These are phyloP conservation scores for Mycena indigotica DNA, from an alignment of 768 basidiomycete species.

Conservation along the genomic window DNA sequence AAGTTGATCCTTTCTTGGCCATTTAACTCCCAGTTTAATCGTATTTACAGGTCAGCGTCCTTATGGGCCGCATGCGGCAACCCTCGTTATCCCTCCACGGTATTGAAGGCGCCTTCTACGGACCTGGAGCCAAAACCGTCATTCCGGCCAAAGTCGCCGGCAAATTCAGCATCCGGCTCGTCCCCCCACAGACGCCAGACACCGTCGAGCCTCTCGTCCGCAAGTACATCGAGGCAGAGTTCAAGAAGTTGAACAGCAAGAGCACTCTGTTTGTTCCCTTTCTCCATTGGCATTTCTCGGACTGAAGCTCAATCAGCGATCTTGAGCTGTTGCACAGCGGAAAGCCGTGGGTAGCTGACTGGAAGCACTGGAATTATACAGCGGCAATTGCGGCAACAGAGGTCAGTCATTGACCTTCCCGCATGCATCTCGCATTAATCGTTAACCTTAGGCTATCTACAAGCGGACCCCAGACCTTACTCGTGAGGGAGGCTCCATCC, in stretches of 20 bases:
- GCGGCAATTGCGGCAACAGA: constrained; percentile 87
- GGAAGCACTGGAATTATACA: constrained; percentile 90
- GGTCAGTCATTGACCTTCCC: constrained; percentile 36
- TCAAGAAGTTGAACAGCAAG: constrained; percentile 83
- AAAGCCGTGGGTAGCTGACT: constrained; percentile 86
- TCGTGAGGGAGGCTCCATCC: constrained; percentile 93
- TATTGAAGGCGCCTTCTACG: constrained; percentile 92
- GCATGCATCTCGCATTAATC: constrained; percentile 25
- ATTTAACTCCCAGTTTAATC: neutral
- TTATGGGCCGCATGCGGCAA: constrained; percentile 94
- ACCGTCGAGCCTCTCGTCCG: constrained; percentile 70
- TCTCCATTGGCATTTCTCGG: neutral
- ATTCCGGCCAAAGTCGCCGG: constrained; percentile 88
- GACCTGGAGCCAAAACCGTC: constrained; percentile 84
- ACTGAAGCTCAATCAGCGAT: constrained; percentile 21
- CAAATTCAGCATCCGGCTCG: constrained; percentile 92
- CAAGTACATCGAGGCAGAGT: constrained; percentile 73
- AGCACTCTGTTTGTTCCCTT: constrained; percentile 55
- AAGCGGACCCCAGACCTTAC: constrained; percentile 77
- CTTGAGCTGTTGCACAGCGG: constrained; percentile 79
- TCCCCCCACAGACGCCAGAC: constrained; percentile 86
- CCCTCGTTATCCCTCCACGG: constrained; percentile 92
- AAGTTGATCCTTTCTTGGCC: constrained; percentile 30
- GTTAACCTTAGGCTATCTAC: constrained; percentile 54
- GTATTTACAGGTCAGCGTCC: constrained; percentile 44